Evolutionary conservation across 2,329 filamentous ascomycete species (phyloP), one percentile per base, ranked within the genome.

Genomic region (Claviceps maximensis): DNA sequence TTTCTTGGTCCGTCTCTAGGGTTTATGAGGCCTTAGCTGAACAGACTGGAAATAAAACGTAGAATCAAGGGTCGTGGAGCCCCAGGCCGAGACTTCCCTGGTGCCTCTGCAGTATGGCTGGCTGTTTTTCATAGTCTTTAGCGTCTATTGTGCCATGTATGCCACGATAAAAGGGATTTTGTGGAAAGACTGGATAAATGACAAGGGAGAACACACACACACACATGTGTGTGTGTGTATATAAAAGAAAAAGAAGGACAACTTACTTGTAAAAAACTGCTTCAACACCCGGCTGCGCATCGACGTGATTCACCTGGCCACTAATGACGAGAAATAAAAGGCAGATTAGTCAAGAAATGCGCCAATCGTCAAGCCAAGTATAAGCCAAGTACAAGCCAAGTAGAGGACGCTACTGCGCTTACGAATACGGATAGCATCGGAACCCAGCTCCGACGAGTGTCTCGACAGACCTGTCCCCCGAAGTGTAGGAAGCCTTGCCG

Each of bases 261-360:
- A 47, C 49, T 31, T 50, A 44, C 49, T 44, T 50, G 49, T 50
- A 50, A 27, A 50, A 50, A 8, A 44, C 27, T 9, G 49, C 49
- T 25, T 50, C 23, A 12, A 44, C 40, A 1, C 49, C 49, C 7
- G 17, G 10, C 13, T 44, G 29, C 7, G 49, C 49, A 17, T 50
- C 49, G 23, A 50, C 40, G 7, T 50, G 25, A n/a, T 50, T 44
- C 10, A 50, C 40, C 38, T 46, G 5, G 7, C 44, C 44, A n/a
- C 42, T 46, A n/a, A 27, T 15, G 9, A 45, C 10, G 13, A 23
- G 12, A 25, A 19, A 41, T 12, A 33, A 33, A 33, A 33, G 13
- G 13, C 7, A 33, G 8, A 2, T 41, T 40, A 40, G 38, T 41
- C n/a, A 41, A 41, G 8, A 41, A 41, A 41, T 10, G 40, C 3